Conservation (phyloP, 805 yeast genomes). For the Barnettozyma pratensis region DNA sequence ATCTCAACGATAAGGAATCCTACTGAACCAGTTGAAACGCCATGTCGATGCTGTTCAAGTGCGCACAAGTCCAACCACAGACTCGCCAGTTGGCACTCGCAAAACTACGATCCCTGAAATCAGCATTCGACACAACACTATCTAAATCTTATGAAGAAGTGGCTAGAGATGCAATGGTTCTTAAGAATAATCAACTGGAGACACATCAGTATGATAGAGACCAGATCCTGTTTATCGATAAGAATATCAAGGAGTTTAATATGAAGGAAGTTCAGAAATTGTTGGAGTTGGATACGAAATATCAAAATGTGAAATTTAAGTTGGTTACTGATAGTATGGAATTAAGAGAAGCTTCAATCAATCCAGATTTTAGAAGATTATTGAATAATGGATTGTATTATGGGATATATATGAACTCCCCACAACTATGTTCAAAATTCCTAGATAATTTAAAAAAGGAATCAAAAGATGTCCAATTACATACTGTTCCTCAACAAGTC, state of each 20-base stretch:
- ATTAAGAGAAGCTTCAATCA: slow-evolving; percentile 5
- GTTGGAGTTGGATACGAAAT: slow-evolving; percentile 9
- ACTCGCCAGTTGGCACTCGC: background rate
- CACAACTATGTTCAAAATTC: slow-evolving; percentile 3
- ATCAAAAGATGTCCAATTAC: background rate
- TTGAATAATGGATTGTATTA: slow-evolving; percentile 18
- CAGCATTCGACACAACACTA: background rate
- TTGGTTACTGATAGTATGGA: slow-evolving; percentile 9
- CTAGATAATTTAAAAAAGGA: background rate
- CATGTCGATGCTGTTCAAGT: background rate
- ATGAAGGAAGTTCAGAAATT: slow-evolving; percentile 14
- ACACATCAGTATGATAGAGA: background rate
- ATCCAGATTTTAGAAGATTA: slow-evolving; percentile 14
- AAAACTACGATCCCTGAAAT: background rate
- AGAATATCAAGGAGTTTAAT: slow-evolving; percentile 14
- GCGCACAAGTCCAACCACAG: background rate
- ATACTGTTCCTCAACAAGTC: background rate
- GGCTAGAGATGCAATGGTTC: background rate
- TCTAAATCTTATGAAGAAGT: background rate
- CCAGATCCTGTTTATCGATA: slow-evolving; percentile 12
- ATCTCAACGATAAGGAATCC: no score
- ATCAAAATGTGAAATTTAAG: slow-evolving; percentile 11
- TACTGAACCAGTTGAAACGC: no score
- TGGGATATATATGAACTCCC: slow-evolving; percentile 16
- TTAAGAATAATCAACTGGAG: background rate